Evolutionary conservation across 2,329 filamentous ascomycete genomes (phyloP).

Genomic region (Escovopsis weberi): DNA sequence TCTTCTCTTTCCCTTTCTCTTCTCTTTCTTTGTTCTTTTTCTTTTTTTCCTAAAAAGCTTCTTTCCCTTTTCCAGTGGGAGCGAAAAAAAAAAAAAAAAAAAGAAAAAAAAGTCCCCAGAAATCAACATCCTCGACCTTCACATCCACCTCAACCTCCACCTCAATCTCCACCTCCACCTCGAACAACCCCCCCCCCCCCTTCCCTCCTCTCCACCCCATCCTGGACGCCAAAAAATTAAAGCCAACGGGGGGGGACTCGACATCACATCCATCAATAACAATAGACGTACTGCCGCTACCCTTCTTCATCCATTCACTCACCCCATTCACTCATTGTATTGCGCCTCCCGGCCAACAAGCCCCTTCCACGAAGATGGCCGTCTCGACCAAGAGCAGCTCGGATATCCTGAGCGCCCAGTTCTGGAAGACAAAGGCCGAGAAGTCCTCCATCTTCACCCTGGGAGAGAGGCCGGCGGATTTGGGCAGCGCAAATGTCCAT

Average conservation of each 20-base stretch:
- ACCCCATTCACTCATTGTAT: no score
- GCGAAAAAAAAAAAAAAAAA: background rate
- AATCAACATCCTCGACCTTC: background rate
- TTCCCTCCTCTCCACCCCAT: background rate
- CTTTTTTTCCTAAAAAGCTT: no score
- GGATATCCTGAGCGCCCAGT: constrained; percentile 11
- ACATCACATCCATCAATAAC: no score
- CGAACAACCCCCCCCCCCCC: background rate
- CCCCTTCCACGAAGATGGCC: constrained; percentile 1
- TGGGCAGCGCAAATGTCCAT: constrained; percentile 7
- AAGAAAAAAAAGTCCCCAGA: background rate
- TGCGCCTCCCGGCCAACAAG: no score
- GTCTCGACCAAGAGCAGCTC: constrained; percentile 9
- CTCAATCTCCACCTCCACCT: no score
- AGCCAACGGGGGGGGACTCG: no score
- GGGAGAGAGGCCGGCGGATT: constrained; percentile 8
- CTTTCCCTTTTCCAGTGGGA: background rate
- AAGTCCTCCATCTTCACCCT: constrained; percentile 15
- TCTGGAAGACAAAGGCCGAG: constrained; percentile 17
- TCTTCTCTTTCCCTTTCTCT: background rate
- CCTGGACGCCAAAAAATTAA: background rate
- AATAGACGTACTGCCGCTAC: background rate
- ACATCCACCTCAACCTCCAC: no score
- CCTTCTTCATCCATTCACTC: no score
- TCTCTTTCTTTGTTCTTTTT: background rate